phyloP scores from a whole-genome alignment of 73 alveolate species.

The Stentor coeruleus region DNA sequence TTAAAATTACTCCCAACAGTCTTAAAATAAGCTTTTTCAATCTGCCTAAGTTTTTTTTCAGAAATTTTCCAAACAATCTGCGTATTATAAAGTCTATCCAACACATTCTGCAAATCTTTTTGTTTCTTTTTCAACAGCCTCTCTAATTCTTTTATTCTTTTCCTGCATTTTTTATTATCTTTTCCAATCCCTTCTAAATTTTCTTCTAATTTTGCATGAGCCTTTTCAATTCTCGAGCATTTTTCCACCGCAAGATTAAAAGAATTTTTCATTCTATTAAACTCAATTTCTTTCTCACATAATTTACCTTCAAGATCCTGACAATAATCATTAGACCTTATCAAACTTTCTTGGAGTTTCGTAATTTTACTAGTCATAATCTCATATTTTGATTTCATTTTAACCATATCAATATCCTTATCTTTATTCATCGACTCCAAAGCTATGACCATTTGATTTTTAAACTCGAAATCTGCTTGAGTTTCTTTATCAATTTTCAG shows the following conservation, averaged over 20 bases:
- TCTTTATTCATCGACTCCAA: neutral
- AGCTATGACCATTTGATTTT: neutral
- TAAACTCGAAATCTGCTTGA: neutral
- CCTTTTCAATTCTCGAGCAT: too few relatives aligned
- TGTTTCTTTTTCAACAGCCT: neutral
- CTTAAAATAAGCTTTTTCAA: neutral
- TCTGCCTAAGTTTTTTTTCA: neutral
- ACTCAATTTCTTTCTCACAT: neutral
- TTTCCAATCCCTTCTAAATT: neutral
- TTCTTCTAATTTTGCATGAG: neutral
- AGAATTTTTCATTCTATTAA: too few relatives aligned
- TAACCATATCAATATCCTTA: neutral
- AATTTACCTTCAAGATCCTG: neutral
- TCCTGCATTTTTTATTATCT: too few relatives aligned
- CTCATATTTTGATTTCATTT: neutral
- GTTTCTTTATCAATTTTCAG: neutral
- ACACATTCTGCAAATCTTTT: neutral
- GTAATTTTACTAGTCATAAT: too few relatives aligned
- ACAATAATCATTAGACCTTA: neutral
- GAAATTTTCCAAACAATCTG: neutral
- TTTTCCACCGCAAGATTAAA: neutral
- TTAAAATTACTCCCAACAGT: neutral
- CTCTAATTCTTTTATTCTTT: too few relatives aligned
- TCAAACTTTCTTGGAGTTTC: neutral
- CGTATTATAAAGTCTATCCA: neutral